A percentile compares a stretch with the other conserved stretches of the same genome.
phyloP scores from a whole-genome alignment of 345 rosid species.

The Eucalyptus marginata region DNA sequence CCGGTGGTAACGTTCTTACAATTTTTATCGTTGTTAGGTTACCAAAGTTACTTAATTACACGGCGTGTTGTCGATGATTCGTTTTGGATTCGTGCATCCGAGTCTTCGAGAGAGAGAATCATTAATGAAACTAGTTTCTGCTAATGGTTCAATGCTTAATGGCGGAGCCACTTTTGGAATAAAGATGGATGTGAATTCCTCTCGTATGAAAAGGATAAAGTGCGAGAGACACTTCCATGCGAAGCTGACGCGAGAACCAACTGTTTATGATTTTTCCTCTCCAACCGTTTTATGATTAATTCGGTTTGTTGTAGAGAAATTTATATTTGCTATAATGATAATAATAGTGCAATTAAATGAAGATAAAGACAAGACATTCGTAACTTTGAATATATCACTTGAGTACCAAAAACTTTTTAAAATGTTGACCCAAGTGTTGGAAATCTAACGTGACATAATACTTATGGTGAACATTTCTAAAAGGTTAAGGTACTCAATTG shows the following conservation, averaged over 20 bases:
- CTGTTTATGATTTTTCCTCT: not conserved
- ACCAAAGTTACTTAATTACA: not conserved
- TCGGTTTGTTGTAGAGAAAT: not conserved
- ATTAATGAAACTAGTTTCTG: not conserved
- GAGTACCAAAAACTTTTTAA: too few relatives aligned
- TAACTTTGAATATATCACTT: too few relatives aligned
- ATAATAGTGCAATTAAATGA: not conserved
- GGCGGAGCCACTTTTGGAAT: not conserved
- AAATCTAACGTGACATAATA: too few relatives aligned
- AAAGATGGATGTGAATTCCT: not conserved
- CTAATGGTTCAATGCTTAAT: not conserved
- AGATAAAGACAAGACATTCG: too few relatives aligned
- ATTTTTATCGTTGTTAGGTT: not conserved
- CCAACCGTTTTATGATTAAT: not conserved
- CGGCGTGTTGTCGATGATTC: not conserved
- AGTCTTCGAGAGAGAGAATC: not conserved
- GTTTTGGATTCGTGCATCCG: not conserved
- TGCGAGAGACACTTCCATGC: not conserved
- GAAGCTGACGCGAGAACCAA: not conserved
- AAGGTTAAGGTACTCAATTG: too few relatives aligned
- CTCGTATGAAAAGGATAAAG: not conserved
- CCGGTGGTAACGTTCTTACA: not conserved
- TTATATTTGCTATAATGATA: not conserved
- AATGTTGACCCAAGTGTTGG: too few relatives aligned
- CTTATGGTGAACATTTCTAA: too few relatives aligned